phyloP scores from a whole-genome alignment of 2,329 filamentous ascomycete species.

The Shiraia sp. region DNA sequence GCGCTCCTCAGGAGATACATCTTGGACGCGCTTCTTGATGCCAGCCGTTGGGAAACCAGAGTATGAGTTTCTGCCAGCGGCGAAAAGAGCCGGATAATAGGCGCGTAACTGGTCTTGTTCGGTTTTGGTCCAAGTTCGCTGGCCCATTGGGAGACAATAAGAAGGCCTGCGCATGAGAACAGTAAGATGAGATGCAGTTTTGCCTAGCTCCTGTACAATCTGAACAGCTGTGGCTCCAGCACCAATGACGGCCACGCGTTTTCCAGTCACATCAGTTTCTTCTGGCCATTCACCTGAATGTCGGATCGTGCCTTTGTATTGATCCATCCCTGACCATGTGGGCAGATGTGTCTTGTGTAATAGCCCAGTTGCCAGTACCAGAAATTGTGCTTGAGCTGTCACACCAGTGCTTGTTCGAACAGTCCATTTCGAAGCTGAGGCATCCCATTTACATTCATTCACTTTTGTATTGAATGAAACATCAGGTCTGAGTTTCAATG shows the following conservation, averaged over 20 bases:
- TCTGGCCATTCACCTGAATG: slow-evolving; percentile 39
- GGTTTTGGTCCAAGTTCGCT: slow-evolving; percentile 19
- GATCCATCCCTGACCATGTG: slow-evolving; percentile 14
- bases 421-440: slow-evolving; percentile 46
- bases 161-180: slow-evolving; percentile 26
- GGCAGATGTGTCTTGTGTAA: slow-evolving; percentile 23
- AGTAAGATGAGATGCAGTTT: slow-evolving; percentile 21
- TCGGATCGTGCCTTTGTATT: slow-evolving; percentile 24
- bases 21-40: slow-evolving; percentile 9
- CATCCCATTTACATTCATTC: slow-evolving; percentile 48
- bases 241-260: slow-evolving; percentile 30
- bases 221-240: slow-evolving; percentile 35
- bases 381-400: slow-evolving; percentile 51
- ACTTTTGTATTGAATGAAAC: slow-evolving; percentile 50
- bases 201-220: slow-evolving; percentile 30
- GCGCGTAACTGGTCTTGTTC: slow-evolving; percentile 31
- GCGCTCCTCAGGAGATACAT: slow-evolving; percentile 18
- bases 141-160: slow-evolving; percentile 31
- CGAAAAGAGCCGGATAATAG: slow-evolving; percentile 24
- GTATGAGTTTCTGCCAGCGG: slow-evolving; percentile 9
- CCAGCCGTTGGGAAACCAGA: slow-evolving; percentile 24
- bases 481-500: slow-evolving; percentile 25
- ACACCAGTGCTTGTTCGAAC: slow-evolving; percentile 50
- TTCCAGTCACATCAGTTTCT: slow-evolving; percentile 31
- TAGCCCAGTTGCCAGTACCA: slow-evolving; percentile 24